phyloP scores from a whole-genome alignment of 352 stramenopile species.

The Phytophthora tubulina region DNA sequence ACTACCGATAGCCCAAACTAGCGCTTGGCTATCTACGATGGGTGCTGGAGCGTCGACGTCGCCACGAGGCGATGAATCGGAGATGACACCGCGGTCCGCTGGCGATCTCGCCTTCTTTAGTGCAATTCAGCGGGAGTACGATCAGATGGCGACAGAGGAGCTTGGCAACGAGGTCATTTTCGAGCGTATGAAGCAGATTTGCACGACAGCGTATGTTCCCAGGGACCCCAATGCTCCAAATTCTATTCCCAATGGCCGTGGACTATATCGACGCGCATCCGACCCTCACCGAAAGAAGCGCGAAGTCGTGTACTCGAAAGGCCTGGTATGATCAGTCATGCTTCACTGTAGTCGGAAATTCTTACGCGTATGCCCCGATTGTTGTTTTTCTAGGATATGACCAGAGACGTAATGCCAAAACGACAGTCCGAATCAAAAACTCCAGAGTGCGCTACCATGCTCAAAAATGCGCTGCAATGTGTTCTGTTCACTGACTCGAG shows the following conservation, averaged over 20 bases:
- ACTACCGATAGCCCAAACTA: background rate
- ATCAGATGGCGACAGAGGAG: slow-evolving; percentile 63
- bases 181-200: slow-evolving; percentile 80
- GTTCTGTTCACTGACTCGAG: slow-evolving; percentile 74
- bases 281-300: slow-evolving; percentile 76
- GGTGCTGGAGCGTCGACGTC: slow-evolving; percentile 53
- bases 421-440: slow-evolving; percentile 74
- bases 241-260: slow-evolving; percentile 41
- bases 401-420: slow-evolving; percentile 48
- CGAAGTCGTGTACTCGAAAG: slow-evolving; percentile 78
- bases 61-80: slow-evolving; percentile 18
- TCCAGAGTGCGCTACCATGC: slow-evolving; percentile 50
- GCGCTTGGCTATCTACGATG: slow-evolving; percentile 37
- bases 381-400: slow-evolving; percentile 45
- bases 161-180: slow-evolving; percentile 79
- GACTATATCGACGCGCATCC: slow-evolving; percentile 57
- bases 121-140: slow-evolving; percentile 69
- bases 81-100: slow-evolving; percentile 22
- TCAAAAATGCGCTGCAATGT: slow-evolving; percentile 68
- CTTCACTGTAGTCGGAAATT: slow-evolving; percentile 1
- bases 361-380: background rate
- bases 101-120: slow-evolving; percentile 61
- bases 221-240: slow-evolving; percentile 48
- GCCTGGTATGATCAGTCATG: slow-evolving; percentile 49
- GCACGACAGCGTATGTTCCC: slow-evolving; percentile 51